Evolutionary conservation across 225 moss, liverwort and hornwort species (phyloP), one percentile per base, ranked within the genome.

Genomic region (Antitrichia curtipendula): DNA sequence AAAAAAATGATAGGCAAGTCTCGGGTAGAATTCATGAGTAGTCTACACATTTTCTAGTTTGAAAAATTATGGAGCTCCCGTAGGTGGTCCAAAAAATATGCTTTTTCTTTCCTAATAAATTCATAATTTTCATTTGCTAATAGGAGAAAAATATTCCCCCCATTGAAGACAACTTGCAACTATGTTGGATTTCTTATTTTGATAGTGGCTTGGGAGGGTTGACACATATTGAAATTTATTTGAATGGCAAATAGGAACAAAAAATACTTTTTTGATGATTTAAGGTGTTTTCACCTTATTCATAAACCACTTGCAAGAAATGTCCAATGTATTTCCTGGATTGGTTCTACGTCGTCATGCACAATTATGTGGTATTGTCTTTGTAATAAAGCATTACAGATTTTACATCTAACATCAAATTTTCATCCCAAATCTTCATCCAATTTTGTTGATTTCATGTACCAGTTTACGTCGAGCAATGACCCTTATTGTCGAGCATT

Each of bases 11-110:
- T 20, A 36, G 19, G 10, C 6, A 65, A 65, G 11, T 36, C 36
- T 34, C 19, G 5, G 3, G 10, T 64, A 5, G 10, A 34, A 19
- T 32, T 36, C 36, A 21, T 9, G 7, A 45, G 0, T n/a, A 2
- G 22, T 66, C 12, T n/a, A 38, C 0, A 22, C 12, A 38, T 38
- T n/a, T 66, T 4, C 0, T 0, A 21, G 1, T n/a, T 17, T n/a
- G 6, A n/a, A 66, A 16, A 66, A n/a, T n/a, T 11, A 66, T 66
- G 6, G 12, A 21, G 2, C 7, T 66, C 12, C n/a, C 21, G 12
- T 7, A 6, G 11, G 5, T 66, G 12, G 66, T 66, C n/a, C n/a
- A 32, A 62, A 62, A 60, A 60, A 60, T 28, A 27, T 13, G 13
- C 4, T 32, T 62, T 62, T 18, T 10, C 10, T 20, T 3, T 13